A percentile compares a stretch with the other conserved stretches of the same genome.
These are phyloP conservation scores for Rhodosorus marinus DNA, from an alignment of 23 red algal species.

Conservation along the genomic window DNA sequence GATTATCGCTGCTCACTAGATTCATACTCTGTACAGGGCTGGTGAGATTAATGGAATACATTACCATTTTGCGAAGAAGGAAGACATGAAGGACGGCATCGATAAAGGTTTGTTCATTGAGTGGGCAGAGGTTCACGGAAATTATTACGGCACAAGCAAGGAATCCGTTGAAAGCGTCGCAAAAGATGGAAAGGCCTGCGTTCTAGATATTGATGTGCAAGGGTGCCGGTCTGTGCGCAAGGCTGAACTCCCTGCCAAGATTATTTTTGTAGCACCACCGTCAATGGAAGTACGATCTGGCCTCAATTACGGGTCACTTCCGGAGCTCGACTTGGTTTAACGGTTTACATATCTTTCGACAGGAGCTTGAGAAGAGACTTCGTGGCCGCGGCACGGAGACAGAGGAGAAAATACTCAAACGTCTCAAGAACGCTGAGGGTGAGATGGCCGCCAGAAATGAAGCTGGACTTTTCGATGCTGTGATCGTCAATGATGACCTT, in stretches of 20 bases:
- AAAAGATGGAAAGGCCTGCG: conserved; percentile 33
- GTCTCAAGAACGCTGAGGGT: conserved; percentile 34
- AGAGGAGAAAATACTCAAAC: conserved; percentile 30
- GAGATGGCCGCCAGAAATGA: conserved; percentile 72
- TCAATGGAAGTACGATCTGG: conserved; percentile 2
- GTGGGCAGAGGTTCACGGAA: conserved; percentile 77
- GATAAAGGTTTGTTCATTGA: conserved; percentile 71
- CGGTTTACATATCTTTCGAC: not conserved
- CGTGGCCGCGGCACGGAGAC: conserved; percentile 65
- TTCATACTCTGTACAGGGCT: no score
- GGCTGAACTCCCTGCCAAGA: conserved; percentile 31
- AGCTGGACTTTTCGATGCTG: conserved; percentile 53
- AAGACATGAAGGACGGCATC: conserved; percentile 33
- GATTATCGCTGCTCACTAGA: no score
- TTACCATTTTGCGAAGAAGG: conserved; percentile 71
- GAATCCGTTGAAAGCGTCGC: conserved; percentile 49
- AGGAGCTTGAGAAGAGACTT: conserved; percentile 68
- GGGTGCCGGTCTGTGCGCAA: conserved; percentile 65
- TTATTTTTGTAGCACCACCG: conserved; percentile 83
- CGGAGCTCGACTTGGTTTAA: not conserved
- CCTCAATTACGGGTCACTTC: not conserved
- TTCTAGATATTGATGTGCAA: conserved; percentile 96
- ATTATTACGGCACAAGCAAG: conserved; percentile 68
- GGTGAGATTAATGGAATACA: conserved; percentile 73
- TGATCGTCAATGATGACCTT: conserved; percentile 65